Percentiles rank a stretch among this genome's conserved stretches.
phyloP scores from a whole-genome alignment of 73 alveolate genomes.

The Stentor coeruleus region DNA sequence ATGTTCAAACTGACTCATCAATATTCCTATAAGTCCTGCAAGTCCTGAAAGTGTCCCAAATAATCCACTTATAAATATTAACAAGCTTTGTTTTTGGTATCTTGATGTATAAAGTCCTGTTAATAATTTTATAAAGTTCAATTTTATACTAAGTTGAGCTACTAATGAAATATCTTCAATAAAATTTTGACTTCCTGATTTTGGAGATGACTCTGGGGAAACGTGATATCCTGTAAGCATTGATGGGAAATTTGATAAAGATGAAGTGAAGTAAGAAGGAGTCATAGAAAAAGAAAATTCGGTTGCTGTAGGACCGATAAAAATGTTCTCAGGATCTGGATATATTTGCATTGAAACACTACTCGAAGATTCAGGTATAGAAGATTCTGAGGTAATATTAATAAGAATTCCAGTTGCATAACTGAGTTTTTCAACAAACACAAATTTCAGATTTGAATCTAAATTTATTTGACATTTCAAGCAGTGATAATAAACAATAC shows the following conservation, averaged over 20 bases:
- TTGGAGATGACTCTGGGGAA: background rate
- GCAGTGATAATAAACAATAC: background rate
- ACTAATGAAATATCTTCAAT: background rate
- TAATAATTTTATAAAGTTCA: background rate
- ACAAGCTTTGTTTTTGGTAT: background rate
- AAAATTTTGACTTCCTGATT: background rate
- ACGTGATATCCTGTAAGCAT: background rate
- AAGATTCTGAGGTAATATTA: background rate
- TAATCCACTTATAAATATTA: background rate
- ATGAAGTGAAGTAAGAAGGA: background rate
- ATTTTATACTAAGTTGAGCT: background rate
- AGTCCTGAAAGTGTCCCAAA: background rate
- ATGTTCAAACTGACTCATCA: background rate
- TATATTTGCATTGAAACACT: background rate
- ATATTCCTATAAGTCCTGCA: background rate
- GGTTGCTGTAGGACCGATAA: background rate
- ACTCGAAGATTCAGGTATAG: background rate
- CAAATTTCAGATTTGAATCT: background rate
- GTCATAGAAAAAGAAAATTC: constrained; percentile 5
- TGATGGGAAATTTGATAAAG: background rate
- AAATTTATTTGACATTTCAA: background rate
- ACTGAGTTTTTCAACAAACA: background rate
- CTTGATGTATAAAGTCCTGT: background rate
- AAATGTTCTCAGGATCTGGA: background rate
- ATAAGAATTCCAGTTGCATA: background rate